These are phyloP conservation scores for Aspergillus leporis DNA, from an alignment of 495 filamentous ascomycete species.

Conservation along the genomic window DNA sequence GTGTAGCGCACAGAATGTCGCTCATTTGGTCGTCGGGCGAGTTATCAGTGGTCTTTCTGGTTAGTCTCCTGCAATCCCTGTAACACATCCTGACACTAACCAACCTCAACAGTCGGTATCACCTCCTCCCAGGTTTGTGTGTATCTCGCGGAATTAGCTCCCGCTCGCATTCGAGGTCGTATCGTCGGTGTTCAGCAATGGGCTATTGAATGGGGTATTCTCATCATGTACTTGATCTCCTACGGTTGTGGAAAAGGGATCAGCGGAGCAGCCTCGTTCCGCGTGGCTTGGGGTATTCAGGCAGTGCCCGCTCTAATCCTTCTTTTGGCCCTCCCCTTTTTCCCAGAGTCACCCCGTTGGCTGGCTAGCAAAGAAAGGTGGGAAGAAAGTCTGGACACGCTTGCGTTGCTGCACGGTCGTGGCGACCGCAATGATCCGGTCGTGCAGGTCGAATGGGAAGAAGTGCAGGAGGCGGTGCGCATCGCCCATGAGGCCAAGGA, in stretches of 20 bases:
- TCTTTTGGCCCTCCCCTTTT: slow-evolving; percentile 64
- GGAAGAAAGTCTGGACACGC: slow-evolving; percentile 64
- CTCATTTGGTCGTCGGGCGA: slow-evolving; percentile 67
- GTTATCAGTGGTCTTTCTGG: slow-evolving; percentile 67
- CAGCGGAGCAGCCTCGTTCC: slow-evolving; percentile 57
- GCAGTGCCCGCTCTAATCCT: slow-evolving; percentile 66
- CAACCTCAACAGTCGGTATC: slow-evolving; percentile 54
- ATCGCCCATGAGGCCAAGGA: slow-evolving; percentile 51
- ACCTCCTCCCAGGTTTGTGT: slow-evolving; percentile 79
- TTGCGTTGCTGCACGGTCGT: slow-evolving; percentile 69
- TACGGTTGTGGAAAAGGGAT: slow-evolving; percentile 63
- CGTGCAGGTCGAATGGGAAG: slow-evolving; percentile 72
- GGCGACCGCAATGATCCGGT: slow-evolving; percentile 65
- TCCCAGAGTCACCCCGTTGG: slow-evolving; percentile 74
- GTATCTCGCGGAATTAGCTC: slow-evolving; percentile 75
- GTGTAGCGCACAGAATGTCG: slow-evolving; percentile 58
- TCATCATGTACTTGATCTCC: slow-evolving; percentile 61
- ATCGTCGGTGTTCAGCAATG: slow-evolving; percentile 76
- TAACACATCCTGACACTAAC: neutral
- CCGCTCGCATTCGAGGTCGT: slow-evolving; percentile 63
- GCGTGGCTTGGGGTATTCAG: slow-evolving; percentile 73
- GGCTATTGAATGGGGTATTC: slow-evolving; percentile 71
- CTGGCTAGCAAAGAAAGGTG: slow-evolving; percentile 66
- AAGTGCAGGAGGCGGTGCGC: slow-evolving; percentile 61
- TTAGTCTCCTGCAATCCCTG: slow-evolving; percentile 5